Evolutionary conservation across 2,329 filamentous ascomycete genomes (phyloP).

Genomic region (Fusarium metavorans): DNA sequence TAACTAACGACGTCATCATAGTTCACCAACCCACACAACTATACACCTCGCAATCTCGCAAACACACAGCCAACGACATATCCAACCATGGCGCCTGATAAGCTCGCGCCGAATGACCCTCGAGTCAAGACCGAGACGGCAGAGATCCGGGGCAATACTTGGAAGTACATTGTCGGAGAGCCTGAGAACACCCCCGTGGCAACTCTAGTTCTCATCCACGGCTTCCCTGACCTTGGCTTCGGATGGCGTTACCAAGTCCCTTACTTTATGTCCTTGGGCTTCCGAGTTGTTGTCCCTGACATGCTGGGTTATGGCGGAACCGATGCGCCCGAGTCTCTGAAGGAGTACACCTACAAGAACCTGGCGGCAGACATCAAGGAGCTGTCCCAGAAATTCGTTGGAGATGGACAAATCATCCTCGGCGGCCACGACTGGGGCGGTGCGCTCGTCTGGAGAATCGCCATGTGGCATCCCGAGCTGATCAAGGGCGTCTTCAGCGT

Average conservation of each 20-base stretch:
- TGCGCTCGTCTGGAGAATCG: conserved; percentile 78
- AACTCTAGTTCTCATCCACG: conserved; percentile 73
- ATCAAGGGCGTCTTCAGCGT: conserved; percentile 82
- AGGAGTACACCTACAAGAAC: conserved; percentile 77
- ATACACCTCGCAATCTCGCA: neutral
- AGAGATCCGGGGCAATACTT: conserved; percentile 75
- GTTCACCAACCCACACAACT: neutral
- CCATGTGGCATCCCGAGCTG: conserved; percentile 78
- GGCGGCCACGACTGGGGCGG: conserved; percentile 97
- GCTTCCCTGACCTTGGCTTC: conserved; percentile 85
- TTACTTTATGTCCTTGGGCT: conserved; percentile 75
- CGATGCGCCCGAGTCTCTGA: conserved; percentile 71
- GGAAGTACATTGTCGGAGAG: conserved; percentile 72
- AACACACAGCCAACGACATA: neutral
- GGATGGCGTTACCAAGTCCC: conserved; percentile 95
- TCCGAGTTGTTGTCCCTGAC: conserved; percentile 86
- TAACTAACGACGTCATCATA: conserved; percentile 17
- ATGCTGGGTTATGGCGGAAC: conserved; percentile 89
- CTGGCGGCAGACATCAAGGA: conserved; percentile 81
- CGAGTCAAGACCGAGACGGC: conserved; percentile 74
- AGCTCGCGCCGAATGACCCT: conserved; percentile 74
- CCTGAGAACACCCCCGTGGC: conserved; percentile 58
- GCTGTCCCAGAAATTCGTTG: conserved; percentile 69
- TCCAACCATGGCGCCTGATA: conserved; percentile 66
- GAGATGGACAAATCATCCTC: conserved; percentile 73